phyloP scores from a whole-genome alignment of 768 basidiomycete species.

The Suillus decipiens region DNA sequence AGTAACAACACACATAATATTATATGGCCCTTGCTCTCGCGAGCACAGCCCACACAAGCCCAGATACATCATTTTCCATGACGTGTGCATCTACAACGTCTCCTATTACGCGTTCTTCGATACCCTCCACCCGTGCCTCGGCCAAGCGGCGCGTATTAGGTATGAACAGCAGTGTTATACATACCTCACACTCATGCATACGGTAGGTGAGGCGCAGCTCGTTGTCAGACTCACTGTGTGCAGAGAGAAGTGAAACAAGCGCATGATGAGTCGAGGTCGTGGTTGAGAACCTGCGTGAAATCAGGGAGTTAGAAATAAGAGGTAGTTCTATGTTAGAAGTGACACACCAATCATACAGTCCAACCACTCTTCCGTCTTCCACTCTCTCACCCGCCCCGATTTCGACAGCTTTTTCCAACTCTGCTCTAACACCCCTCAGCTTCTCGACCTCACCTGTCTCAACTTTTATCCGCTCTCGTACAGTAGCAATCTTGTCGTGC shows the following conservation, averaged over 20 bases:
- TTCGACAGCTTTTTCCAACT: conserved; percentile 61
- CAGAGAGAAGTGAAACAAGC: conserved; percentile 59
- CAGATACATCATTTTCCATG: conserved; percentile 64
- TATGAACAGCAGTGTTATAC: conserved; percentile 63
- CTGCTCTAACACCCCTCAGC: conserved; percentile 60
- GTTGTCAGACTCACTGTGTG: conserved; percentile 67
- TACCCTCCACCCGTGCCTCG: conserved; percentile 58
- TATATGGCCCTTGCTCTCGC: conserved; percentile 39
- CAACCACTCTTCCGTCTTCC: conserved; percentile 64
- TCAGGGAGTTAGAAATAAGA: neutral
- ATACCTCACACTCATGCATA: conserved; percentile 44
- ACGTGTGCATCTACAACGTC: conserved; percentile 65
- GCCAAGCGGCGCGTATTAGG: conserved; percentile 70
- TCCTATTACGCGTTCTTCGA: conserved; percentile 52
- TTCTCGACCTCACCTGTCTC: conserved; percentile 57
- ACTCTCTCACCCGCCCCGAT: conserved; percentile 56
- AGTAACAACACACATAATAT: neutral
- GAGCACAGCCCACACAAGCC: conserved; percentile 62
- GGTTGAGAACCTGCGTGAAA: conserved; percentile 61
- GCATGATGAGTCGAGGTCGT: conserved; percentile 66
- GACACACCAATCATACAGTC: conserved; percentile 70
- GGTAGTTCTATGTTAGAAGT: neutral
- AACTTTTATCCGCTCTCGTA: conserved; percentile 64
- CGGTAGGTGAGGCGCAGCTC: conserved; percentile 73
- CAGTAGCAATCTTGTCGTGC: conserved; percentile 49